Conservation (phyloP, 352 stramenopile species). For the Pythium periplocum region DNA sequence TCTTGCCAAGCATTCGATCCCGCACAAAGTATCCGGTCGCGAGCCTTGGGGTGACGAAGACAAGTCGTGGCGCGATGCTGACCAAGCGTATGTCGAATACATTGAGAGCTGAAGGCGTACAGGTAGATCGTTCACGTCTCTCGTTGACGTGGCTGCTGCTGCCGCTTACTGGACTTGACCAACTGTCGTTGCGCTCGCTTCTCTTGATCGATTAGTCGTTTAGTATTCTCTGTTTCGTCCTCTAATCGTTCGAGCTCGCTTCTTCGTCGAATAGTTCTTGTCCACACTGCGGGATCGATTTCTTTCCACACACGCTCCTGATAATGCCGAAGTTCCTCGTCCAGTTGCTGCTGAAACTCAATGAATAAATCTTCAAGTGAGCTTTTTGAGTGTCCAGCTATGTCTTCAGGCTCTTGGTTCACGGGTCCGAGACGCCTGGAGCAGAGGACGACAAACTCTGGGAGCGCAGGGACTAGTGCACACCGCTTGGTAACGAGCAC, state of each 20-base stretch:
- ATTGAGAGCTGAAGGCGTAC: constrained; percentile 34
- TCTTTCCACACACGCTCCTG: constrained; percentile 10
- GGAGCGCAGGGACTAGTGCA: not conserved
- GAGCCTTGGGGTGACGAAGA: constrained; percentile 62
- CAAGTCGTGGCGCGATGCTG: constrained; percentile 51
- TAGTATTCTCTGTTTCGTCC: too few relatives aligned
- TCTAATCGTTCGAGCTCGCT: too few relatives aligned
- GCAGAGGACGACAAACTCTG: constrained; percentile 14
- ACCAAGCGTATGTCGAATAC: constrained; percentile 74
- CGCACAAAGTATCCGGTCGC: constrained; percentile 45
- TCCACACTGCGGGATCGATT: constrained; percentile 9
- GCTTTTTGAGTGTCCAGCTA: not conserved
- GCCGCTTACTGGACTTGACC: too few relatives aligned
- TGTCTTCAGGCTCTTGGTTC: not conserved
- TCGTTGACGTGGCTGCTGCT: too few relatives aligned
- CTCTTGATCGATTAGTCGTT: too few relatives aligned
- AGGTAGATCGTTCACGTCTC: too few relatives aligned
- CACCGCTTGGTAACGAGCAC: too few relatives aligned
- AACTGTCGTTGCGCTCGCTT: too few relatives aligned
- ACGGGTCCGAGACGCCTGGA: constrained; percentile 4
- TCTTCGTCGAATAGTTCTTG: too few relatives aligned
- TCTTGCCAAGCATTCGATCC: constrained; percentile 49
- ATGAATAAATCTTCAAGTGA: constrained; percentile 5
- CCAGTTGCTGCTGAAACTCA: constrained; percentile 1
- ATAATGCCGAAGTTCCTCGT: constrained; percentile 3